A percentile compares a stretch with the other conserved stretches of the same genome.
Evolutionary conservation across 2,329 filamentous ascomycete species (phyloP).

Genomic region (Pseudogymnoascus sp.): DNA sequence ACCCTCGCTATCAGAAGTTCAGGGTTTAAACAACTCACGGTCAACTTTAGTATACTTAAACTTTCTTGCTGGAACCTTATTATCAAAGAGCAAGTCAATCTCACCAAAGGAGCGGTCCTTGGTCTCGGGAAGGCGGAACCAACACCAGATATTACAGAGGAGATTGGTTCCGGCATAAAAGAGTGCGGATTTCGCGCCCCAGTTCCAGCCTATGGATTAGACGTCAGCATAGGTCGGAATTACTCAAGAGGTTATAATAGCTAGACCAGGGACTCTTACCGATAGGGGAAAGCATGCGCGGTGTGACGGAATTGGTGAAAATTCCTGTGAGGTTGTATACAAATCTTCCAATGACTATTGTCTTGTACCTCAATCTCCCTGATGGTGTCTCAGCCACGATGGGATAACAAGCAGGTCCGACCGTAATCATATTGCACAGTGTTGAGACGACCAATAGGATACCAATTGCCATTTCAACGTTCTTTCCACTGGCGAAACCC

Average conservation of each 20-base stretch:
- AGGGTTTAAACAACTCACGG: background rate
- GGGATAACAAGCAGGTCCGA: slow-evolving; percentile 27
- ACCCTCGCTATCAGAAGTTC: background rate
- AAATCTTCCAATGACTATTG: slow-evolving; percentile 22
- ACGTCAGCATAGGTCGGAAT: background rate
- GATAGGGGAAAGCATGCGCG: slow-evolving; percentile 21
- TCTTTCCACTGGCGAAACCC: slow-evolving; percentile 77
- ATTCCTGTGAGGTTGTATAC: slow-evolving; percentile 24
- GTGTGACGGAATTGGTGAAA: slow-evolving; percentile 24
- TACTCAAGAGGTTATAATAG: background rate
- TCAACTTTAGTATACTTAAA: slow-evolving; percentile 18
- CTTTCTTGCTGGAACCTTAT: slow-evolving; percentile 39
- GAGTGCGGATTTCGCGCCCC: slow-evolving; percentile 26
- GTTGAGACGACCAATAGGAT: slow-evolving; percentile 28
- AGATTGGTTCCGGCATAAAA: slow-evolving; percentile 27
- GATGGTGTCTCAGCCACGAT: slow-evolving; percentile 24
- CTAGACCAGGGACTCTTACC: slow-evolving; percentile 18
- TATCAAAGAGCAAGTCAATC: slow-evolving; percentile 73
- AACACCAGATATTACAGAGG: slow-evolving; percentile 26
- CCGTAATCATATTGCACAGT: slow-evolving; percentile 30
- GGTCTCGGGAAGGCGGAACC: slow-evolving; percentile 63
- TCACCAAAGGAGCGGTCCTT: slow-evolving; percentile 74
- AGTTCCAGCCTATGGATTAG: slow-evolving; percentile 23
- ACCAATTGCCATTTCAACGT: slow-evolving; percentile 29
- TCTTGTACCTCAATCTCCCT: slow-evolving; percentile 22